Base-by-base conservation (phyloP, 2,329 filamentous ascomycete genomes). In the Parastagonospora nodorum region DNA sequence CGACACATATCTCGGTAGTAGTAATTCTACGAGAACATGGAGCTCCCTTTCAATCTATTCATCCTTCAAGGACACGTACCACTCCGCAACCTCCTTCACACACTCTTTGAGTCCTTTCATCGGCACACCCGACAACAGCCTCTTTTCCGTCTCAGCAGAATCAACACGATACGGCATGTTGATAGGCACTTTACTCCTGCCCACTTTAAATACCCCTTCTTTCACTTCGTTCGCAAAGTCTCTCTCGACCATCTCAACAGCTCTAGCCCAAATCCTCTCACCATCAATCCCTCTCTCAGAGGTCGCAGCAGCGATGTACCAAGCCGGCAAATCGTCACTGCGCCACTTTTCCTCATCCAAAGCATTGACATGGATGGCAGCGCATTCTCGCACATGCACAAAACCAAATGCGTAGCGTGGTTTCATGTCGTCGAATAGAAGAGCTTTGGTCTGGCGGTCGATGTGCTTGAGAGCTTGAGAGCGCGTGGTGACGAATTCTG, bases 361-460 rank as follows among this genome's bases (percentile, higher is more conserved):
- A 1, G 67, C 64, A 45, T 68, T 65, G 6, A 73, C 53, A 51
- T 71, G 68, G 5, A 73, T 55, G 8, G 47, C 55, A 9, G 69
- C 68, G 45, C 67, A 71, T 37, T 73, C 68, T 5, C 61, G 40
- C 1, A 72, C 60, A 33, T 69, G 60, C 24, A 72, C 67, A n/a
- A 73, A 73, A 2, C 68, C 68, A 44, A 73, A 73, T 5, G 61
- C 60, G 50, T 73, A 72, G 8, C 64, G 58, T 2, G 69, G 66
- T 9, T 61, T 60, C 7, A 58, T 48, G 8, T 63, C 63, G 31
- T 70, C 63, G 51, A 73, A 73, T 1, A 73, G 48, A 4, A 72
- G 48, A 1, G 68, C 68, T 28, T 60, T 59, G 2, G 59, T 66
- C 58, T 72, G 70, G 16, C 69, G 66, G 41, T 73, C 69, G 54